Evolutionary conservation across 2,329 filamentous ascomycete genomes (phyloP).

Genomic region (Penicillium rolfsii): DNA sequence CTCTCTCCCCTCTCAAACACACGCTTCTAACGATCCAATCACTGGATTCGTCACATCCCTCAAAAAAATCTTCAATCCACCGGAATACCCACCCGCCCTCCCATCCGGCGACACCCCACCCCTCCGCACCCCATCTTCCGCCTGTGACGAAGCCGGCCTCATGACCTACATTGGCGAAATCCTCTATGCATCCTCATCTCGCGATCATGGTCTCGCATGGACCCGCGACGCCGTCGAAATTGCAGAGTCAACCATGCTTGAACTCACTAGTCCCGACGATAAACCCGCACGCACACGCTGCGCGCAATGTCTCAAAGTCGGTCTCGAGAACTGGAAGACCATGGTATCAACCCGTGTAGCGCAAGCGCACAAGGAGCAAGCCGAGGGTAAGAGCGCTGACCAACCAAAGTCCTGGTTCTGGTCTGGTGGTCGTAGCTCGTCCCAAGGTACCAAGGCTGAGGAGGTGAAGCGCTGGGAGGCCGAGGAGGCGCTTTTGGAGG

Average conservation of each 20-base stretch:
- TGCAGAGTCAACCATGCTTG: constrained; percentile 66
- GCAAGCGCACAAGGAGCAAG: constrained; percentile 42
- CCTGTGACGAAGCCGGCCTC: constrained; percentile 82
- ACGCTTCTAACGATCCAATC: constrained; percentile 33
- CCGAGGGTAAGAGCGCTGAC: constrained; percentile 34
- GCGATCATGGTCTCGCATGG: constrained; percentile 79
- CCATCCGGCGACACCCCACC: constrained; percentile 71
- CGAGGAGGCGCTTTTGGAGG: constrained; percentile 44
- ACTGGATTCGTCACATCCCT: constrained; percentile 44
- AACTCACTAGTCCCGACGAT: constrained; percentile 38
- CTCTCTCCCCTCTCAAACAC: constrained; percentile 28
- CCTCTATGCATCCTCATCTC: constrained; percentile 70
- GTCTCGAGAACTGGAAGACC: constrained; percentile 77
- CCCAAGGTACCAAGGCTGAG: constrained; percentile 31
- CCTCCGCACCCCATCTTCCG: constrained; percentile 64
- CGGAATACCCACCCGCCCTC: constrained; percentile 70
- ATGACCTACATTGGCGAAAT: constrained; percentile 95
- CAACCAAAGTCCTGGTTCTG: constrained; percentile 43
- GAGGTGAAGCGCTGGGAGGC: constrained; percentile 45
- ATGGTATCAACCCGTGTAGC: constrained; percentile 73
- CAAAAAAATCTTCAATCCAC: constrained; percentile 54
- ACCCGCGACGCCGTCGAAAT: constrained; percentile 84
- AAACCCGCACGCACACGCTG: constrained; percentile 63
- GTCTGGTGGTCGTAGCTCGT: constrained; percentile 37
- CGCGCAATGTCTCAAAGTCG: constrained; percentile 74